Percentiles rank a stretch among this genome's conserved stretches.
These are phyloP conservation scores for Citrus hindsii DNA, from an alignment of 345 rosid genomes.

Conservation along the genomic window DNA sequence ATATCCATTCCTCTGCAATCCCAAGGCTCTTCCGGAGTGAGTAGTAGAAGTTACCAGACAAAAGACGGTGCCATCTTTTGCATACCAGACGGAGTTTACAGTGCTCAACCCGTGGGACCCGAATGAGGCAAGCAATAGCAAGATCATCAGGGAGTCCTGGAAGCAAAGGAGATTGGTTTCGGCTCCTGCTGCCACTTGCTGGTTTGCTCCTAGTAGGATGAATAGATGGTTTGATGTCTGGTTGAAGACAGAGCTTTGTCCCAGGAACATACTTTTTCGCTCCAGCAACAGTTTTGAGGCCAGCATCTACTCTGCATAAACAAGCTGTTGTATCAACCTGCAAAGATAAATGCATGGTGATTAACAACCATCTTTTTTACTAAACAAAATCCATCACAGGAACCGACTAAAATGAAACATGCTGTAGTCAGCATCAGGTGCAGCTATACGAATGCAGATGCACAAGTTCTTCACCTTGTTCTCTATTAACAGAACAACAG, in stretches of 20 bases:
- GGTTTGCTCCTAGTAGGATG: constrained; percentile 63
- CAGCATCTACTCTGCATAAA: constrained; percentile 71
- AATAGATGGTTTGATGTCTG: constrained; percentile 67
- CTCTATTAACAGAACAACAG: neutral
- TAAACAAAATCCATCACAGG: neutral
- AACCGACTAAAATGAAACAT: neutral
- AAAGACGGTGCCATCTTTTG: constrained; percentile 71
- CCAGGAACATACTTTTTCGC: constrained; percentile 69
- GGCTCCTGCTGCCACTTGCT: constrained; percentile 52
- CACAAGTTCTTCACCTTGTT: neutral
- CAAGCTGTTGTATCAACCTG: constrained; percentile 82
- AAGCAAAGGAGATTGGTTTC: constrained; percentile 65
- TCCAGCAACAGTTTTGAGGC: constrained; percentile 71
- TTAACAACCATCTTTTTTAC: neutral
- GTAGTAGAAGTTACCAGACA: constrained; percentile 63
- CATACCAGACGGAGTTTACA: constrained; percentile 69
- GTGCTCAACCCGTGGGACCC: constrained; percentile 65
- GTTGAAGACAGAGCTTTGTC: constrained; percentile 65
- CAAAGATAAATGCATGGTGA: constrained; percentile 11
- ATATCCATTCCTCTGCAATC: constrained; percentile 75
- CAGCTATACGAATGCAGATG: neutral
- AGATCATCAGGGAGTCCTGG: constrained; percentile 84
- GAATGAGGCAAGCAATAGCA: constrained; percentile 76
- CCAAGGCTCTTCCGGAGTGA: constrained; percentile 66
- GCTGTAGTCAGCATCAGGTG: neutral